A percentile compares a stretch with the other conserved stretches of the same genome.
phyloP scores from a whole-genome alignment of 768 basidiomycete genomes.

The Leucocoprinus birnbaumii region DNA sequence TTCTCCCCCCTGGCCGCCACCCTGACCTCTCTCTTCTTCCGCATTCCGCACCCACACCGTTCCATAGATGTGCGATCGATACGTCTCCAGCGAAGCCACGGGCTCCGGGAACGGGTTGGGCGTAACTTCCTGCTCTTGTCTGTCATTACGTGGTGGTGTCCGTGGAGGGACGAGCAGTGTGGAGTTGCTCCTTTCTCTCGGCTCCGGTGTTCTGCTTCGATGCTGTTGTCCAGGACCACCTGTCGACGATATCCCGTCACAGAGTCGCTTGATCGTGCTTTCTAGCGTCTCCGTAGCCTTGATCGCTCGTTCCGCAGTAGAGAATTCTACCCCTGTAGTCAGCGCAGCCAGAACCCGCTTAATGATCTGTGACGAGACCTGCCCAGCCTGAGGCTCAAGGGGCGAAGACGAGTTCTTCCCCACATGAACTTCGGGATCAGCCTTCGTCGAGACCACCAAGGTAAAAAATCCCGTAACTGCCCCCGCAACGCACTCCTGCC shows the following conservation, averaged over 20 bases:
- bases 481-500: conserved; percentile 91
- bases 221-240: conserved; percentile 15
- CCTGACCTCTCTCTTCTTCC: conserved; percentile 18
- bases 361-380: conserved; percentile 64
- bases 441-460: conserved; percentile 38
- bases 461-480: conserved; percentile 93
- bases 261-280: conserved; percentile 64
- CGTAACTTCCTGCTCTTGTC: conserved; percentile 39
- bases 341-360: conserved; percentile 70
- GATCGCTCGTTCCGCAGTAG: conserved; percentile 56
- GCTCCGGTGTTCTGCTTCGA: conserved; percentile 41
- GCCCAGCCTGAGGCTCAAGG: conserved; percentile 51
- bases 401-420: conserved; percentile 27
- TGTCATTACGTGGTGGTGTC: conserved; percentile 43
- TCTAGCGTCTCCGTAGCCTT: conserved; percentile 74
- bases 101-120: conserved; percentile 72
- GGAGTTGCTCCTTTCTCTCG: conserved; percentile 14
- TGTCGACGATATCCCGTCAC: conserved; percentile 52
- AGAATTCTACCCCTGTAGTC: conserved; percentile 77
- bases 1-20: conserved; percentile 2
- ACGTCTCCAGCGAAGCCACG: conserved; percentile 57
- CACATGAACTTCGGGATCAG: background rate
- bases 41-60: conserved; percentile 49
- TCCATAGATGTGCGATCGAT: conserved; percentile 60
- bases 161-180: conserved; percentile 40